Percentiles rank a stretch among this genome's conserved stretches.
These are phyloP conservation scores for Paecilomyces sp. DNA, from an alignment of 2,329 filamentous ascomycete species.

Conservation along the genomic window DNA sequence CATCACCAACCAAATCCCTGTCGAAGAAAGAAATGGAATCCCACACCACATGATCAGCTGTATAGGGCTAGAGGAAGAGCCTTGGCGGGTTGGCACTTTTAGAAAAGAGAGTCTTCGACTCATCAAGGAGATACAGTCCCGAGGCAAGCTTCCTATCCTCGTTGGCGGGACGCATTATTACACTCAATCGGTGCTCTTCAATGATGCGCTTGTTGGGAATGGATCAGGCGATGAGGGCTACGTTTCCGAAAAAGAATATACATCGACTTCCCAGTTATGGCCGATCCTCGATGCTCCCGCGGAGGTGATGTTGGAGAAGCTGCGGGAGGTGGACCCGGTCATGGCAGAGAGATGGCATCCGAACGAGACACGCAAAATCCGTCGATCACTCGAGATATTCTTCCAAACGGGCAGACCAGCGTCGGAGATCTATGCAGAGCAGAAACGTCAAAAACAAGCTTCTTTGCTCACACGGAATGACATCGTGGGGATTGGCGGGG, in stretches of 20 bases:
- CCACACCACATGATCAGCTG: slow-evolving; percentile 83
- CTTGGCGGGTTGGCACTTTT: slow-evolving; percentile 79
- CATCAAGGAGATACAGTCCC: slow-evolving; percentile 68
- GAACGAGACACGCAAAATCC: slow-evolving; percentile 83
- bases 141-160: slow-evolving; percentile 78
- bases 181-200: slow-evolving; percentile 78
- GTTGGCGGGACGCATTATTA: slow-evolving; percentile 97
- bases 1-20: slow-evolving; percentile 87
- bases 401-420: slow-evolving; percentile 73
- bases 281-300: slow-evolving; percentile 67
- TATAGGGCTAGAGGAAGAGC: slow-evolving; percentile 65
- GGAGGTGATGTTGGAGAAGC: slow-evolving; percentile 62
- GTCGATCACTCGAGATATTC: slow-evolving; percentile 82
- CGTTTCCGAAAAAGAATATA: slow-evolving; percentile 12
- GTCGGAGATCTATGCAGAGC: slow-evolving; percentile 80
- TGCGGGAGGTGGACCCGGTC: slow-evolving; percentile 73
- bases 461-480: slow-evolving; percentile 4
- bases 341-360: slow-evolving; percentile 95
- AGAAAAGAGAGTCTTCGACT: slow-evolving; percentile 59
- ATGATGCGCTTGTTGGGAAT: slow-evolving; percentile 54
- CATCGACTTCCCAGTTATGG: slow-evolving; percentile 39
- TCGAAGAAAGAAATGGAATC: slow-evolving; percentile 66
- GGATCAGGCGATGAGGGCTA: slow-evolving; percentile 14
- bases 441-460: slow-evolving; percentile 39
- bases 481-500: slow-evolving; percentile 13